phyloP scores from a whole-genome alignment of 306 rosid species.

The Begonia masoniana region DNA sequence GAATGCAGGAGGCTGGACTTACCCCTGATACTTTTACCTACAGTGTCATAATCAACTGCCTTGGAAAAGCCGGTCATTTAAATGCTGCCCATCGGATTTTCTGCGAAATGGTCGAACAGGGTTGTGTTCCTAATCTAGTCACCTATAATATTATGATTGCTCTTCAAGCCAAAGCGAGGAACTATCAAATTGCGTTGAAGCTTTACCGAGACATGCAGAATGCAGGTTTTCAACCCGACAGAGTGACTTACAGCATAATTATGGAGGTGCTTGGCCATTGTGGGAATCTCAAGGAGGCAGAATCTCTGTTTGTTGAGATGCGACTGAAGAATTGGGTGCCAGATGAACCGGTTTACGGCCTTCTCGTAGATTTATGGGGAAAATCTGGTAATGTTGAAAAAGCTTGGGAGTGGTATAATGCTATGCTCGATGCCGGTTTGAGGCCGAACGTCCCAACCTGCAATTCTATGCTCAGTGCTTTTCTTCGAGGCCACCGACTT shows the following conservation, averaged over 20 bases:
- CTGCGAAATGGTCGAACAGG: slow-evolving; percentile 70
- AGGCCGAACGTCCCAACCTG: slow-evolving; percentile 88
- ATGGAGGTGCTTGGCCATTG: slow-evolving; percentile 98
- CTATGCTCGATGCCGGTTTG: slow-evolving; percentile 67
- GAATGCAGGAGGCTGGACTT: slow-evolving; percentile 83
- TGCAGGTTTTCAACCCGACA: slow-evolving; percentile 83
- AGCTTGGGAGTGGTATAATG: slow-evolving; percentile 83
- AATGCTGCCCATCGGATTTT: slow-evolving; percentile 66
- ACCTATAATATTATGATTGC: slow-evolving; percentile 92
- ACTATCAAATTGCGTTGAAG: slow-evolving; percentile 60
- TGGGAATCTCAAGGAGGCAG: slow-evolving; percentile 81
- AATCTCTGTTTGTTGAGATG: slow-evolving; percentile 69
- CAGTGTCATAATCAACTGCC: slow-evolving; percentile 93
- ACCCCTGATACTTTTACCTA: slow-evolving; percentile 90
- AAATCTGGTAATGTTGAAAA: slow-evolving; percentile 83
- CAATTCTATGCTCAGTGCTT: slow-evolving; percentile 85
- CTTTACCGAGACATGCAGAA: slow-evolving; percentile 74
- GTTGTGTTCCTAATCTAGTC: slow-evolving; percentile 85
- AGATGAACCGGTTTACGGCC: slow-evolving; percentile 90
- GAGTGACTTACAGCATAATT: slow-evolving; percentile 82
- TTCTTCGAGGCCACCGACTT: slow-evolving; percentile 62
- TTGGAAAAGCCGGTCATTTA: slow-evolving; percentile 88
- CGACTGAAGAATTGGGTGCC: slow-evolving; percentile 69
- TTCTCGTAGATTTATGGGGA: slow-evolving; percentile 94
- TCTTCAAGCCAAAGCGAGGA: slow-evolving; percentile 94